A percentile compares a stretch with the other conserved stretches of the same genome.
Conservation (phyloP, 2,329 filamentous ascomycete genomes). For the Talaromyces sp. region DNA sequence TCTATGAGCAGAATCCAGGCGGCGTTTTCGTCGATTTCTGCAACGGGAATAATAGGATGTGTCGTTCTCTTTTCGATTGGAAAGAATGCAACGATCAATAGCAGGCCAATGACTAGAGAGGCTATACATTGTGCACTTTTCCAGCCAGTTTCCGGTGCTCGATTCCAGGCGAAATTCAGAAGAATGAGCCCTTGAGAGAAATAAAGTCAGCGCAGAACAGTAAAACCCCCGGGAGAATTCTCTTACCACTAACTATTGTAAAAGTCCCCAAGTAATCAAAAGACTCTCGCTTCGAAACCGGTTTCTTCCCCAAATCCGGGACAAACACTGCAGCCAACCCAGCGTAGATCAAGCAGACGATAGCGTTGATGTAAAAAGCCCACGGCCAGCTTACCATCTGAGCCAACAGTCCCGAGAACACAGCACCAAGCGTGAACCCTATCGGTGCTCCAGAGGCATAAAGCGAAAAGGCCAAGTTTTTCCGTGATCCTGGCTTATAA, state of each 20-base stretch:
- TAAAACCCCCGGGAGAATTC: neutral
- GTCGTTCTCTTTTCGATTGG: neutral
- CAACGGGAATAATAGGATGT: neutral
- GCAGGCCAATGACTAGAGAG: neutral
- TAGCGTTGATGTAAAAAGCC: neutral
- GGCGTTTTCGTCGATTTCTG: neutral
- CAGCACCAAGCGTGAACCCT: neutral
- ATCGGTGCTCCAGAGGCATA: neutral
- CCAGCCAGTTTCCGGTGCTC: neutral
- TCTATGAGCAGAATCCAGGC: neutral
- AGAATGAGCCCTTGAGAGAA: neutral
- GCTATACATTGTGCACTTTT: neutral
- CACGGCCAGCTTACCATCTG: neutral
- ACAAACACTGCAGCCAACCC: neutral
- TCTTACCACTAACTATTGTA: neutral
- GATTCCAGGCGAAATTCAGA: neutral
- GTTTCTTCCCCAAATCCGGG: neutral
- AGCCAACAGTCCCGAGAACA: neutral
- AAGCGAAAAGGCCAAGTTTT: conserved; percentile 53
- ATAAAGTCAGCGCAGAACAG: neutral
- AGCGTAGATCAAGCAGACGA: neutral
- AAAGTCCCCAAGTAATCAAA: neutral
- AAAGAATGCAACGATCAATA: neutral
- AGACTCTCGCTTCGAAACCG: neutral
- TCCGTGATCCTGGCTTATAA: conserved; percentile 63